Evolutionary conservation across 352 stramenopile genomes (phyloP), one percentile per base, ranked within the genome.

Genomic region (Elongisporangium undulatum): DNA sequence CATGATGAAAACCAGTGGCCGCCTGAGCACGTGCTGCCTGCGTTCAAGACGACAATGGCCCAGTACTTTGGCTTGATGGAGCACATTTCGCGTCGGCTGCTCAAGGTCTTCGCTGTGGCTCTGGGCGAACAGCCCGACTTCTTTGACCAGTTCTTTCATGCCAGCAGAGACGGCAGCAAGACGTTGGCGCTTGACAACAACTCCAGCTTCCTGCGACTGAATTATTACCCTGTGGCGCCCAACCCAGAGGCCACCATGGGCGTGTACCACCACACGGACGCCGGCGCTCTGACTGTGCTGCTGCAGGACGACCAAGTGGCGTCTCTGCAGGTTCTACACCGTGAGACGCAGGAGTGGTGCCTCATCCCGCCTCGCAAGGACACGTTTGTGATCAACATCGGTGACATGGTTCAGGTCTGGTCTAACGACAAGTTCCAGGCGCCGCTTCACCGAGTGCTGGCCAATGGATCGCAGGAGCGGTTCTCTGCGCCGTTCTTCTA

Each of bases 151-250:
- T 89, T 87, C 53, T 90, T 85, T 56, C 67, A 71, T 12, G 68
- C 56, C 3, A 41, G 29, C 9, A 41, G 8, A 13, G 51, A 68
- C 13, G 59, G 50, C n/a, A 51, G 26, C 15, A 29, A 58, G 20
- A 50, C 51, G 2, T 22, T 59, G 4, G 55, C 13, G 2, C 57
- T 52, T 17, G 51, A 50, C 55, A 64, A 67, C 48, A 94, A 98
- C 68, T 96, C 89, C 20, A 96, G 79, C 49, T 97, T 96, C 62
- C 62, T 98, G 60, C 75, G 94, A 38, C 68, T 97, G 39, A 98
- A 98, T 64, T 87, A 96, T 67, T 98, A 98, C 69, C 94, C 92
- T 2, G 61, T 85, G 3, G 63, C 76, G 0, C 71, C 72, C 0
- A 68, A 85, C 16, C 73, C 74, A 13, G 68, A 68, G 50, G 75